Evolutionary conservation across 192 early-diverging fungal species (phyloP).

Genomic region (Lobulomyces angularis): DNA sequence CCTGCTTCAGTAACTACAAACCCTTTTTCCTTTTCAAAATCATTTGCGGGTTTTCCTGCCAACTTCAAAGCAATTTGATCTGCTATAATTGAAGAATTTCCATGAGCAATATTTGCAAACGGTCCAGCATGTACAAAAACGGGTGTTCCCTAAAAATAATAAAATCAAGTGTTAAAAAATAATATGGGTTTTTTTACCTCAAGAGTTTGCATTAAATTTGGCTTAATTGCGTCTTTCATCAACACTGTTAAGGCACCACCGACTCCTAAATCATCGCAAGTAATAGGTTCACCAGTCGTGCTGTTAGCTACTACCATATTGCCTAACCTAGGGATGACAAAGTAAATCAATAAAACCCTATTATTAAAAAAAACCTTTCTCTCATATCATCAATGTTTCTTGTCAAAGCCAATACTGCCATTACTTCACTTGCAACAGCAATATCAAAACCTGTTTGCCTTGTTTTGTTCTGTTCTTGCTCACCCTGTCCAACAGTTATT

Average conservation of each 20-base stretch:
- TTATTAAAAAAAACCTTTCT: slow-evolving; percentile 40
- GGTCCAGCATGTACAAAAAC: slow-evolving; percentile 98
- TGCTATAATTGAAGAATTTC: slow-evolving; percentile 92
- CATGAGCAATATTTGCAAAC: slow-evolving; percentile 99
- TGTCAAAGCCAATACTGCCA: slow-evolving; percentile 91
- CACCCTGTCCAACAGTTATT: slow-evolving; percentile 76
- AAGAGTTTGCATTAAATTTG: slow-evolving; percentile 98
- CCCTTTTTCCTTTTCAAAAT: slow-evolving; percentile 41
- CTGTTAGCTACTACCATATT: slow-evolving; percentile 88
- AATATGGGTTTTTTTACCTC: slow-evolving; percentile 32
- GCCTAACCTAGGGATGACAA: slow-evolving; percentile 37
- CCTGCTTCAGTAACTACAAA: slow-evolving; percentile 98
- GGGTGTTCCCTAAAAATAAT: slow-evolving; percentile 58
- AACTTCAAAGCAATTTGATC: slow-evolving; percentile 92
- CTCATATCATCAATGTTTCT: slow-evolving; percentile 89
- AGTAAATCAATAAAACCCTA: too few relatives aligned
- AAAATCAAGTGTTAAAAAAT: not conserved
- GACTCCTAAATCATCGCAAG: slow-evolving; percentile 89
- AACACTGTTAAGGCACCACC: slow-evolving; percentile 92
- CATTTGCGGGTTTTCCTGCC: slow-evolving; percentile 54
- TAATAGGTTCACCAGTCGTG: slow-evolving; percentile 69
- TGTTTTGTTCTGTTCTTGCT: slow-evolving; percentile 75
- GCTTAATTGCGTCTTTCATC: slow-evolving; percentile 98
- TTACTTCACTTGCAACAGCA: slow-evolving; percentile 93
- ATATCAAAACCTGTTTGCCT: slow-evolving; percentile 95